Percentiles rank a stretch among this genome's conserved stretches.
Evolutionary conservation across 805 yeast genomes (phyloP).

Genomic region (Candida parachauliodes): DNA sequence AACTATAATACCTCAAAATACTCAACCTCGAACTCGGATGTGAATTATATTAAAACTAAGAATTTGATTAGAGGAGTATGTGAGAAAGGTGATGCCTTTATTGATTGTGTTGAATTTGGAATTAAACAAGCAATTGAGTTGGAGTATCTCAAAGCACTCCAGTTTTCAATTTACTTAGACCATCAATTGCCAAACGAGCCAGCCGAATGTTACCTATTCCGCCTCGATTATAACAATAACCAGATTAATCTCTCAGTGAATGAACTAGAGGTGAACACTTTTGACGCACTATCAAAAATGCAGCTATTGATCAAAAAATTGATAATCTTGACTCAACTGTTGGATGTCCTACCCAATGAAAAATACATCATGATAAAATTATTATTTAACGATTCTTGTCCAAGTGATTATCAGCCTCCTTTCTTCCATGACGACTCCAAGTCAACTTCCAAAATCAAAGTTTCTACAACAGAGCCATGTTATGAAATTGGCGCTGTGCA

Average conservation of each 20-base stretch:
- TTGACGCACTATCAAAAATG: constrained; percentile 40
- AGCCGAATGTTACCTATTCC: constrained; percentile 50
- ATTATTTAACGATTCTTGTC: constrained; percentile 46
- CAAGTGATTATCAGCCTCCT: constrained; percentile 47
- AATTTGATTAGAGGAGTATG: constrained; percentile 45
- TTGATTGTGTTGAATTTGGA: constrained; percentile 54
- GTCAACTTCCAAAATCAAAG: constrained; percentile 29
- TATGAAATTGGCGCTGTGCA: constrained; percentile 8
- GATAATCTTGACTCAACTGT: constrained; percentile 49
- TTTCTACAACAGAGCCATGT: constrained; percentile 8
- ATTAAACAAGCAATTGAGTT: constrained; percentile 41
- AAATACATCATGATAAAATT: constrained; percentile 48
- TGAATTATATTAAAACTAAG: constrained; percentile 37
- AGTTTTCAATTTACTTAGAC: constrained; percentile 44
- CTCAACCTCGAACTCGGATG: constrained; percentile 13
- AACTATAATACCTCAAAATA: constrained; percentile 48
- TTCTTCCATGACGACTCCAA: constrained; percentile 42
- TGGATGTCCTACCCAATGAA: constrained; percentile 46
- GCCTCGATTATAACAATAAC: constrained; percentile 36
- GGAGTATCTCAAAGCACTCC: constrained; percentile 42
- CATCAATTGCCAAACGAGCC: constrained; percentile 39
- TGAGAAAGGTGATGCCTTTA: constrained; percentile 43
- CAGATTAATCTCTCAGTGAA: constrained; percentile 7
- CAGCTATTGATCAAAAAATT: constrained; percentile 50
- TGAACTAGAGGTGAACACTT: constrained; percentile 14